Base-by-base conservation (phyloP, 495 filamentous ascomycete species). In the Trichoderma erinaceum region DNA sequence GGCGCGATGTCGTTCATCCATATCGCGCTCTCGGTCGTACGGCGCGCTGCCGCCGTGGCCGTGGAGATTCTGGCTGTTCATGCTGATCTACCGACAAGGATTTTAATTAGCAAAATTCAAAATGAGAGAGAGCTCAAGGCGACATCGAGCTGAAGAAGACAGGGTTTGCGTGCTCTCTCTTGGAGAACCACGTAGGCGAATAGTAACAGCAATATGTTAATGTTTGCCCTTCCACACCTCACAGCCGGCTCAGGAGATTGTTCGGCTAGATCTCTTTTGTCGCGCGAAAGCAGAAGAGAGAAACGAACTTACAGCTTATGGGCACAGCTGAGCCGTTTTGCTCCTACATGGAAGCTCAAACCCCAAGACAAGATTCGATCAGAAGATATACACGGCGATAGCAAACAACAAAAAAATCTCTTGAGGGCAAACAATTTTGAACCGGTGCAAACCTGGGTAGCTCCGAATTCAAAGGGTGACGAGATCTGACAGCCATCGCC, bases 11-110 rank as follows among this genome's bases (percentile, higher is more conserved):
- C 75, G 74, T 44, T 81, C 77, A 38, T 80, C 76, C 41, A 75
- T 70, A 64, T 78, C 75, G 46, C 76, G 75, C 32, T 69, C 68
- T 10, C 69, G 67, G 32, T 76, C 74, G 69, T 81, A 78, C 68
- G 78, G 79, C 68, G 81, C 79, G 67, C 76, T 75, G 71, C 73
- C 76, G 68, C 71, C 66, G 64, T 71, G 78, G 69, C 61, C 68
- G 69, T 80, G 79, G 25, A 75, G 77, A 41, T 79, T 75, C 70
- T 79, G 79, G 71, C 73, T 77, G 68, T 81, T 81, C 81, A 83
- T 83, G 21, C 63, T 71, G 43, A 46, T 48, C 65, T 66, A 23
- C 25, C 56, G 41, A 50, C 4, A n/a, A 52, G 63, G 23, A 35
- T 66, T 66, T 11, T 13, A 16, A 61, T 61, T 61, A 61, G 56